Evolutionary conservation across 139 green algal genomes (phyloP).

Genomic region (Auxenochlorella protothecoides): DNA sequence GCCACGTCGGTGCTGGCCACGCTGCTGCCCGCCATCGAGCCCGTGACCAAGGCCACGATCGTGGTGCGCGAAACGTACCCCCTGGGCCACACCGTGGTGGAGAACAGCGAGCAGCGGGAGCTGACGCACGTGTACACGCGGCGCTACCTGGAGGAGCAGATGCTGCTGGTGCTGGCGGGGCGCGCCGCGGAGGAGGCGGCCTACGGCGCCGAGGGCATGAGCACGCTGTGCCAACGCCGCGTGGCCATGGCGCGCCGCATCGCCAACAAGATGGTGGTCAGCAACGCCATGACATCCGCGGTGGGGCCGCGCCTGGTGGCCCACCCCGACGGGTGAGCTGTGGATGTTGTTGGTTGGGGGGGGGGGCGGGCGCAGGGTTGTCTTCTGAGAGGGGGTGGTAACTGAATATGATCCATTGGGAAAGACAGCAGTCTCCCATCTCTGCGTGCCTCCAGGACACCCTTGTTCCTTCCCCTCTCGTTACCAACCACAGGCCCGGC

Average conservation of each 20-base stretch:
- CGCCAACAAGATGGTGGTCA: conserved; percentile 46
- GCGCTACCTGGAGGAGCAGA: conserved; percentile 68
- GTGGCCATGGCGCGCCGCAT: conserved; percentile 46
- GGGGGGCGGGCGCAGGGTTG: neutral
- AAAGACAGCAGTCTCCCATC: no score
- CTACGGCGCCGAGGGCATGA: conserved; percentile 46
- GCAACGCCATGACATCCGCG: conserved; percentile 22
- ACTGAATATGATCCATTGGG: no score
- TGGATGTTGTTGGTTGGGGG: neutral
- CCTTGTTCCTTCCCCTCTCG: neutral
- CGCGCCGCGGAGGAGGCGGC: conserved; percentile 42
- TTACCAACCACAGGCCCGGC: no score
- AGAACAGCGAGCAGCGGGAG: conserved; percentile 48
- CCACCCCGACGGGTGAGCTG: conserved; percentile 10
- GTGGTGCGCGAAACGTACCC: conserved; percentile 55
- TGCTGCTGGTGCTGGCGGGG: conserved; percentile 58
- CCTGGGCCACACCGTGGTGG: conserved; percentile 69
- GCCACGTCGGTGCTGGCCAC: conserved; percentile 58
- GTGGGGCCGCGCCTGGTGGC: conserved; percentile 22
- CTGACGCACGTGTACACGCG: conserved; percentile 49
- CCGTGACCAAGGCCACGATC: conserved; percentile 63
- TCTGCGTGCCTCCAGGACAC: neutral
- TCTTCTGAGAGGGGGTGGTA: neutral
- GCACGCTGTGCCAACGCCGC: conserved; percentile 46
- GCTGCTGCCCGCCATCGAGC: conserved; percentile 80